A percentile compares a stretch with the other conserved stretches of the same genome.
phyloP scores from a whole-genome alignment of 192 early-diverging fungal genomes.

The Paraglomus brasilianum region DNA sequence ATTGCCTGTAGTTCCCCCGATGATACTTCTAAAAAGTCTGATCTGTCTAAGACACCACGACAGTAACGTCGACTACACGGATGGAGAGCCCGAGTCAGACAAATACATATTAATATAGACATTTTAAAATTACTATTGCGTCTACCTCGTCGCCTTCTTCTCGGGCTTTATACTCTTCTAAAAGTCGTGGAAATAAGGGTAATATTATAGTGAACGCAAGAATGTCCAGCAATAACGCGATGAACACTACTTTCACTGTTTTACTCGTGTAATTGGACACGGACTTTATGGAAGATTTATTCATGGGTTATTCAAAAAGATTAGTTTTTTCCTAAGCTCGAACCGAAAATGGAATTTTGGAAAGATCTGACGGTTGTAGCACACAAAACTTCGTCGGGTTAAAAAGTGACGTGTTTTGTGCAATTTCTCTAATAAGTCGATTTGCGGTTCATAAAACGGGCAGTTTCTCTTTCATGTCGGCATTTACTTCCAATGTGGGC shows the following conservation, averaged over 20 bases:
- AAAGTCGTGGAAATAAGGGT: slow-evolving; percentile 87
- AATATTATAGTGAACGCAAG: slow-evolving; percentile 98
- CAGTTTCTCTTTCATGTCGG: too few species aligned
- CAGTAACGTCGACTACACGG: slow-evolving; percentile 36
- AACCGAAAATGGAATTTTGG: too few species aligned
- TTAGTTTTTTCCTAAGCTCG: too few species aligned
- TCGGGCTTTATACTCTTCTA: slow-evolving; percentile 79
- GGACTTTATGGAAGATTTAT: too few species aligned
- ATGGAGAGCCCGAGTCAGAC: background rate
- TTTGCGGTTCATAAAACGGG: too few species aligned
- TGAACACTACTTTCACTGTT: slow-evolving; percentile 66
- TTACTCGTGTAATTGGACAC: too few species aligned
- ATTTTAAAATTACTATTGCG: background rate
- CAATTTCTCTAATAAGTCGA: too few species aligned
- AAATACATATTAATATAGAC: slow-evolving; percentile 5
- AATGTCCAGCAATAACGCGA: slow-evolving; percentile 89
- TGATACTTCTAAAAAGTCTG: slow-evolving; percentile 34
- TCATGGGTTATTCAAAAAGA: too few species aligned
- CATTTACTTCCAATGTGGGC: too few species aligned
- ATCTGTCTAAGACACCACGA: slow-evolving; percentile 39
- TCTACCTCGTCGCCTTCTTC: slow-evolving; percentile 62
- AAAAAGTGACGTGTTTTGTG: too few species aligned
- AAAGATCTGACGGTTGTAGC: too few species aligned
- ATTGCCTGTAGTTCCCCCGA: slow-evolving; percentile 25
- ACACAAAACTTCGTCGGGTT: too few species aligned